Base-by-base conservation (phyloP, 1,284 basidiomycete species). In the Cryptococcus sp. region DNA sequence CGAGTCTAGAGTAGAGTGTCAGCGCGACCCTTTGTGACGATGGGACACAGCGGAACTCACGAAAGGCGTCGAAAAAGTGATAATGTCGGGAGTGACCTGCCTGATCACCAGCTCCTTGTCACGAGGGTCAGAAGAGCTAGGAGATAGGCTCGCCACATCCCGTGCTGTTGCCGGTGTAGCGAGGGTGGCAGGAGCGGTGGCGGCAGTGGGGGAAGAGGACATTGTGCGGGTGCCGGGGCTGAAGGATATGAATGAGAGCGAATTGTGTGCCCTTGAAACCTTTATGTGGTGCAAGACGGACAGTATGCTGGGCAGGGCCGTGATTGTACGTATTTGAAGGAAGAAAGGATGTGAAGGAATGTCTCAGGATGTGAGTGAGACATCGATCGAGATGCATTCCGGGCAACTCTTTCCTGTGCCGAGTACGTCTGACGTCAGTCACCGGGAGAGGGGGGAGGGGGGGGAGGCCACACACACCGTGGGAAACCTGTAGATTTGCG, bases 11-110 rank as follows among this genome's bases (percentile, higher is more conserved):
- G 15, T 46, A 23, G 21, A 28, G 12, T 8, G 16, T 15, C 33
- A 46, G 13, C 4, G 15, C 12, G 20, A 42, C 37, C 15, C 42
- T 12, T n/a, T n/a, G 4, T 12, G 50, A 42, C 39, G 35, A 6
- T 1, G 13, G 38, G 43, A 13, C 39, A 53, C 28, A 24, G 20
- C 28, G 36, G 24, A 33, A 64, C 71, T 57, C 42, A 72, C 69
- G 52, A 79, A 79, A 2, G 77, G 77, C 18, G 69, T 57, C n/a
- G 70, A 73, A 61, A 78, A 78, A 39, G 73, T 77, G 40, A 76
- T 62, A 51, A 79, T 74, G 45, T 68, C 72, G 0, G 70, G 69
- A 40, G 69, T 62, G 52, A 78, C 60, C 47, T 76, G 63, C 45
- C 75, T 63, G 57, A 79, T 77, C 21, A 78, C 74, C 35, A 76